Conservation (phyloP, 306 rosid species). For the Rosa lucieae region DNA sequence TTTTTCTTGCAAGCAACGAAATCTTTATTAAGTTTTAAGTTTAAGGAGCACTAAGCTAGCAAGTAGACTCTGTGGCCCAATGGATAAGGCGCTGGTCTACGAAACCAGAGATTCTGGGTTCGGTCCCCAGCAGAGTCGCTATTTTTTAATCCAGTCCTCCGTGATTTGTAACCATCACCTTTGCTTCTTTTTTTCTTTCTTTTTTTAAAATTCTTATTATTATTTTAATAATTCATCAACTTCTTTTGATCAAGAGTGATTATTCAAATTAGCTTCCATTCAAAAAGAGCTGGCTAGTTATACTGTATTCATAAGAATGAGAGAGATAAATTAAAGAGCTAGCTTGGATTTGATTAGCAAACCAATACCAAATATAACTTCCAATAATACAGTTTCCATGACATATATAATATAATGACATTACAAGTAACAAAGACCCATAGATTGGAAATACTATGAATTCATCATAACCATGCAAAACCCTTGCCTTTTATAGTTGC, state of each 20-base stretch:
- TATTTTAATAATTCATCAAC: no score
- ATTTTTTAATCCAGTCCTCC: neutral
- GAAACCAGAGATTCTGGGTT: conserved; percentile 99
- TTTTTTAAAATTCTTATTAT: neutral
- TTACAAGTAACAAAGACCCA: neutral
- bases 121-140: conserved; percentile 65
- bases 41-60: no score
- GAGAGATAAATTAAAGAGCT: neutral
- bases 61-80: conserved; percentile 49
- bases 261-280: neutral
- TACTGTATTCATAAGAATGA: no score
- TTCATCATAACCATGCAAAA: neutral
- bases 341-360: neutral
- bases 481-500: neutral
- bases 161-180: no score
- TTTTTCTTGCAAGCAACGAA: no score
- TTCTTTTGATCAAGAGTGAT: neutral
- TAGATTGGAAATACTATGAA: neutral
- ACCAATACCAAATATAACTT: neutral
- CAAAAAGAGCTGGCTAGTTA: neutral
- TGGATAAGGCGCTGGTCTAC: conserved; percentile 99
- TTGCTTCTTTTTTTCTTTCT: no score
- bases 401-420: neutral
- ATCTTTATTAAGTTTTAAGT: no score
- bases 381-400: neutral